Evolutionary conservation across 2,329 filamentous ascomycete genomes (phyloP), one percentile per base, ranked within the genome.

Genomic region (Claviceps sp.): DNA sequence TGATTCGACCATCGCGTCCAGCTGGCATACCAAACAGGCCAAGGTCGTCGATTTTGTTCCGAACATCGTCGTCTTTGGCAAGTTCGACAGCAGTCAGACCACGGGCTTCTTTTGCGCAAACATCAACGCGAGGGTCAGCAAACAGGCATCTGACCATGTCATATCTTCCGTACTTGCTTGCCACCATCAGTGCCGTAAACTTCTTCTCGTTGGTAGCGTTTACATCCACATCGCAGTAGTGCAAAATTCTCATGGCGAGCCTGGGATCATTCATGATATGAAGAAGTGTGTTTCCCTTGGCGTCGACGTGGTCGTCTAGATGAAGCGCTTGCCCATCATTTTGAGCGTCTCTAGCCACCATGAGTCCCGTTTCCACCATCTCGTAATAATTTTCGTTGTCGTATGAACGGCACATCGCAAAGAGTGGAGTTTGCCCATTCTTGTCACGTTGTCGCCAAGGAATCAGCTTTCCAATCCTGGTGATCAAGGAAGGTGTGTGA

Each of bases 371-470:
- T 58, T 87, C 82, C 0, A 98, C 87, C 93, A 98, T 97, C 47
- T 76, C 73, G 50, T 81, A 79, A 67, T 98, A 98, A 59, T 90
- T 77, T 1, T 82, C 77, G 65, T 98, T 89, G 63, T 98, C 93
- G 62, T 98, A 98, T 0, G 89, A 97, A 59, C 93, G 82, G 65
- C 90, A 97, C 1, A 97, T 74, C 2, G 93, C 93, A 65, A 98
- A 97, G 8, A 98, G 72, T 1, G 93, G 94, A n/a, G 94, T 98
- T 68, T 97, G 93, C 0, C 93, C 93, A 63, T 97, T 96, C 65
- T 89, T 94, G 67, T 98, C 93, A 58, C 85, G 89, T 66, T 94
- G 81, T 53, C 82, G 80, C 93, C 93, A 98, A 8, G 89, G 87
- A 50, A 98, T 73, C 57, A 91, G 70, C 54, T 78, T 76, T 2